Base-by-base conservation (phyloP, 257 asterid genomes). In the Ocimum tenuiflorum region DNA sequence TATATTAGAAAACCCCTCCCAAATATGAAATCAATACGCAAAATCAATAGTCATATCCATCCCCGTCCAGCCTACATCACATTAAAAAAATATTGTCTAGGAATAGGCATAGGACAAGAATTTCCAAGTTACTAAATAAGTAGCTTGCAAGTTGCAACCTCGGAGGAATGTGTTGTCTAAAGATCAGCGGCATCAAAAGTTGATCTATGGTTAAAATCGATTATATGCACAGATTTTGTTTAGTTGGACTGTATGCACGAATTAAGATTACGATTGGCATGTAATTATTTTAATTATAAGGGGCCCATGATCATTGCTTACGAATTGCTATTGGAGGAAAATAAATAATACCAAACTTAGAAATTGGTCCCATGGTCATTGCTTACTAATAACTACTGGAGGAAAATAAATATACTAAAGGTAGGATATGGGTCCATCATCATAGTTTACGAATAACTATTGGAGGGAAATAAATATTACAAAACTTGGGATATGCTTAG, bases 121-220 rank as follows among this genome's bases (percentile, higher is more conserved):
- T 47, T 55, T 49, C 55, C n/a, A 52, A 52, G 54, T 15, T 33
- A 48, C 60, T 33, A 36, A 2, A 45, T 20, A 41, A 23, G 33
- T 23, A 73, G 29, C 69, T 49, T 73, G 61, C 36, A 27, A 27
- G 64, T 49, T 73, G 61, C 36, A 27, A 27, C 2, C 31, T 65
- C 4, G 31, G 31, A 57, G 35, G 27, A 38, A 29, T 48, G 72
- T 38, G 68, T 19, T 65, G 77, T 65, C 69, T 0, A 29, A 39
- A 48, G 14, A 73, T 58, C 22, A 2, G 42, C 13, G 35, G n/a
- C 13, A 41, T 18, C 4, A 39, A 50, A 69, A 50, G 17, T 15
- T 61, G 55, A 70, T 70, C 65, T 11, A 52, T 33, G 65, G 66
- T 19, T 49, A 63, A 24, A 27, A 27, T 27, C 31, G 4, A n/a